Percentiles rank a stretch among this genome's conserved stretches.
Evolutionary conservation across 306 rosid genomes (phyloP).

Genomic region (Oxytropis ochrocephala): DNA sequence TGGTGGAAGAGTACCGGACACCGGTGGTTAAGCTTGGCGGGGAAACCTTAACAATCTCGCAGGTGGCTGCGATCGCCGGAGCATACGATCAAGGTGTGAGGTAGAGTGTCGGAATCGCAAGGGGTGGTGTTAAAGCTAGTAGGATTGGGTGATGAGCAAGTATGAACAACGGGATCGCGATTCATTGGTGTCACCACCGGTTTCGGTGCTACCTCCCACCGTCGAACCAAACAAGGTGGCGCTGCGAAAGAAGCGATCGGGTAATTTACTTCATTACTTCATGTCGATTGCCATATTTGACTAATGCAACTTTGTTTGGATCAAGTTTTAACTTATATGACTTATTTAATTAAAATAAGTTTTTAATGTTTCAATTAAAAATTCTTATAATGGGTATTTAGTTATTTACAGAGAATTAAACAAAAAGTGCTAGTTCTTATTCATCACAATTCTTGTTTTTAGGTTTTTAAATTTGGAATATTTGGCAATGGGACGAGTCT

Average conservation of each 20-base stretch:
- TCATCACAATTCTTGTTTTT: neutral
- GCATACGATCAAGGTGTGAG: slow-evolving; percentile 16
- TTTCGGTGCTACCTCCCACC: slow-evolving; percentile 82
- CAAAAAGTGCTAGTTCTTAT: neutral
- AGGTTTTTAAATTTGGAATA: slow-evolving; percentile 82
- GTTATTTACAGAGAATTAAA: too few species aligned
- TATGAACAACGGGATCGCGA: slow-evolving; percentile 66
- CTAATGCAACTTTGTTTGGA: too few species aligned
- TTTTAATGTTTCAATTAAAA: too few species aligned
- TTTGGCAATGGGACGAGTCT: slow-evolving; percentile 70
- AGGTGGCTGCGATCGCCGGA: slow-evolving; percentile 82
- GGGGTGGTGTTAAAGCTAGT: slow-evolving; percentile 83
- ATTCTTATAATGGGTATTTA: too few species aligned
- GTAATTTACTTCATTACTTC: slow-evolving; percentile 18
- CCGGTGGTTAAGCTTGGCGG: too few species aligned
- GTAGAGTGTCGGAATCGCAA: slow-evolving; percentile 63
- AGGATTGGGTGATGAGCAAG: slow-evolving; percentile 92
- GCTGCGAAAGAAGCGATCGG: slow-evolving; percentile 77
- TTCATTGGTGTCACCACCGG: slow-evolving; percentile 94
- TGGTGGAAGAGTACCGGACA: too few species aligned
- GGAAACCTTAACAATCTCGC: slow-evolving; percentile 64
- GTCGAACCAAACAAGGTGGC: slow-evolving; percentile 81
- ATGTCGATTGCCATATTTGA: too few species aligned
- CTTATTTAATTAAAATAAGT: too few species aligned
- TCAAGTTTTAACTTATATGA: too few species aligned